Evolutionary conservation across 2,329 filamentous ascomycete species (phyloP).

Genomic region (Fusarium nurragi): DNA sequence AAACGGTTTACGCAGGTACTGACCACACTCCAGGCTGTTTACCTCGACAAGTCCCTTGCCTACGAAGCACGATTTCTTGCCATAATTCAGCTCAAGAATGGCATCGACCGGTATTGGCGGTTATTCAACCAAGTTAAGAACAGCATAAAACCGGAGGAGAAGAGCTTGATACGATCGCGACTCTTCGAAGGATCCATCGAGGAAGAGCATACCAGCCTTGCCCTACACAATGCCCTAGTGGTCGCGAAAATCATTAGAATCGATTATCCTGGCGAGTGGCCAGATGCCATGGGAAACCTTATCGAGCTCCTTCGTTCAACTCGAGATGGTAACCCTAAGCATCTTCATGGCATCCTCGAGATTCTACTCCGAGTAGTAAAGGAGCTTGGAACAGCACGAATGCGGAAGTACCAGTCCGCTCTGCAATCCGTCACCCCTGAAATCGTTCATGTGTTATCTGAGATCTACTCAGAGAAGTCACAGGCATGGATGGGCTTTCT

Average conservation of each 20-base stretch:
- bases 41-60: slow-evolving; percentile 80
- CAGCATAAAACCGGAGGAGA: slow-evolving; percentile 78
- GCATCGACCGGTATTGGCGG: slow-evolving; percentile 94
- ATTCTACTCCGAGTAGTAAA: slow-evolving; percentile 89
- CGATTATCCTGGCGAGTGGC: slow-evolving; percentile 91
- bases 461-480: slow-evolving; percentile 81
- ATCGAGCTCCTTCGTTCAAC: slow-evolving; percentile 69
- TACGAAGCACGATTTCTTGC: slow-evolving; percentile 85
- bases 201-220: slow-evolving; percentile 79
- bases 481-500: slow-evolving; percentile 73
- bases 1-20: slow-evolving; percentile 10
- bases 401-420: slow-evolving; percentile 78
- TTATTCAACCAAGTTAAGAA: slow-evolving; percentile 65
- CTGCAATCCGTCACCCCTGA: slow-evolving; percentile 84
- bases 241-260: slow-evolving; percentile 88
- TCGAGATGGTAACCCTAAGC: slow-evolving; percentile 65
- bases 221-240: slow-evolving; percentile 87
- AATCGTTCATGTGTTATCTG: slow-evolving; percentile 80
- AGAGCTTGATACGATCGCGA: slow-evolving; percentile 76
- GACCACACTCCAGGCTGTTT: slow-evolving; percentile 68
- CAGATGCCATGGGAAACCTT: slow-evolving; percentile 67
- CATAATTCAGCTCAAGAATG: slow-evolving; percentile 95
- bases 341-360: slow-evolving; percentile 76
- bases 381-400: slow-evolving; percentile 82
- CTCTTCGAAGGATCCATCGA: slow-evolving; percentile 80